Base-by-base conservation (phyloP, 2,329 filamentous ascomycete species). In the Ilyonectria mors-panacis region DNA sequence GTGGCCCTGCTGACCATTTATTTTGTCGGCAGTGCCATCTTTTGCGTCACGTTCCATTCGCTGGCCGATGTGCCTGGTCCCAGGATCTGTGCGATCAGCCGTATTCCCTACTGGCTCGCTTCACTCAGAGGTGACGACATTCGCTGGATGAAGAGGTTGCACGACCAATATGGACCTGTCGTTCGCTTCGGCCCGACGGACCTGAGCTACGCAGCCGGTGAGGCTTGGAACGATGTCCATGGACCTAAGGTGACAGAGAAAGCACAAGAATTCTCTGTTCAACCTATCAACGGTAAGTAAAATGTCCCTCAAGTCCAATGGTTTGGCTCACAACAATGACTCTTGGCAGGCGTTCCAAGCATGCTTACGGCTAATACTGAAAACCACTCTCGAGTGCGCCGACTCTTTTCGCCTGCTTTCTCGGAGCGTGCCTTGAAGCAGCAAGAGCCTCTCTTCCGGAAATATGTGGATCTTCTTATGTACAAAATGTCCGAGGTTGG, bases 141-240 rank as follows among this genome's bases (percentile, higher is more conserved):
- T 2, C n/a, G 23, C 0, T 67, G 63, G 58, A 67, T 70, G 67
- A 70, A 70, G 8, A 0, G 6, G 2, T 1, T 70, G 0, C 68
- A 70, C 6, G 68, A 70, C 12, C 7, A 7, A 0, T 70, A 70
- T 39, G 68, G 68, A 8, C 67, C 67, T 8, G 58, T 70, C 4
- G 48, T 70, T 15, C 67, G 68, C 1, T 70, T 63, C 59, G 68
- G 68, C 0, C 67, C 68, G 0, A 70, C 63, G 0, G 68, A 70
- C 10, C 19, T 70, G 1, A 70, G 67, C 58, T 70, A 70, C 15
- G 19, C 63, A 3, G 33, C 54, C 6, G 13, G 17, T 6, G 47
- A 70, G 2, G 68, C 67, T 3, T 70, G 67, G 67, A 67, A 50
- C 13, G 68, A 70, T 2, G 63, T 70, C 1, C 12, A 33, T 15